A percentile compares a stretch with the other conserved stretches of the same genome.
Conservation (phyloP, 139 green algal species). For the Ettlia oleoabundans region DNA sequence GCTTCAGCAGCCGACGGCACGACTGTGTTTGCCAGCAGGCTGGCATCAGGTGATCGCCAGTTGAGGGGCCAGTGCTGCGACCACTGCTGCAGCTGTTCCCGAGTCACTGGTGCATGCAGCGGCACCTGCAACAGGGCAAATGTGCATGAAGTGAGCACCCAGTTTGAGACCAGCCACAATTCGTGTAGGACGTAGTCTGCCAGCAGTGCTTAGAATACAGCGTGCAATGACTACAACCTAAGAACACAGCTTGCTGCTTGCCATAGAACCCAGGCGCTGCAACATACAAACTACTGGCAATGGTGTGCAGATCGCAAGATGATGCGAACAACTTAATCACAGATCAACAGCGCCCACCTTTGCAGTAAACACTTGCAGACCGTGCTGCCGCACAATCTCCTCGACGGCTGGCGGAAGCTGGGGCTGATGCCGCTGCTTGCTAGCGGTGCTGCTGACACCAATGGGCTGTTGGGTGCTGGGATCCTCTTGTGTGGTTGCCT, state of each 20-base stretch:
- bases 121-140: slow-evolving; percentile 50
- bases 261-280: not conserved
- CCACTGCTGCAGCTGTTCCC: slow-evolving; percentile 70
- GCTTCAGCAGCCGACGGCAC: slow-evolving; percentile 10
- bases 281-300: not conserved
- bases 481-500: not conserved
- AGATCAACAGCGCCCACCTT: not conserved
- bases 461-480: too few species aligned
- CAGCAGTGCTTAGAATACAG: not conserved
- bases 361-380: not conserved
- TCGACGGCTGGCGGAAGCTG: slow-evolving; percentile 7
- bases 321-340: too few species aligned
- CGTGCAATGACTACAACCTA: not conserved
- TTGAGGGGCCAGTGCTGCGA: slow-evolving; percentile 72
- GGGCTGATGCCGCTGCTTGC: not conserved
- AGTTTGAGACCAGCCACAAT: too few species aligned
- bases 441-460: not conserved
- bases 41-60: slow-evolving; percentile 64
- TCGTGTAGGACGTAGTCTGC: too few species aligned
- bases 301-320: not conserved
- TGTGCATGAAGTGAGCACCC: too few species aligned
- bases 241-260: not conserved
- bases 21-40: not conserved
- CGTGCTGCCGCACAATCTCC: not conserved
- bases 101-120: slow-evolving; percentile 50